Evolutionary conservation across 352 stramenopile species (phyloP).

Genomic region (Pythium myriotylum): DNA sequence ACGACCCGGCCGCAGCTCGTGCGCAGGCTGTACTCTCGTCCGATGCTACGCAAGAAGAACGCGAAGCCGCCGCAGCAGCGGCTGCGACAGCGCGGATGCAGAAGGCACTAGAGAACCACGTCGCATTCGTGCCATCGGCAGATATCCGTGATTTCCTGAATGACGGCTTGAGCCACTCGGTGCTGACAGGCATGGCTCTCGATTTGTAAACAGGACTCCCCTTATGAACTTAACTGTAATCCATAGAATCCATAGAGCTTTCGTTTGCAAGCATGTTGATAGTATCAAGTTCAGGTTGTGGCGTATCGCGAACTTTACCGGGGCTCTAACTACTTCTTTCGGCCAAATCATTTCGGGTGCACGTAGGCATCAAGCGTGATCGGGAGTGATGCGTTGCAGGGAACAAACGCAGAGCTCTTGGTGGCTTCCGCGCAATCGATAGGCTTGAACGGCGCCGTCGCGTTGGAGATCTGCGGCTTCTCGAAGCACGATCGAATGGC

Average conservation of each 20-base stretch:
- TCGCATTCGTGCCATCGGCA: slow-evolving; percentile 60
- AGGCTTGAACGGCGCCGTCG: slow-evolving; percentile 38
- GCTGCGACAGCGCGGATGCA: slow-evolving; percentile 50
- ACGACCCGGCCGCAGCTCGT: slow-evolving; percentile 17
- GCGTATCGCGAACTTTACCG: too few species aligned
- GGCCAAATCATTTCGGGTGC: neutral
- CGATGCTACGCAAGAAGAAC: slow-evolving; percentile 28
- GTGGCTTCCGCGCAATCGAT: slow-evolving; percentile 45
- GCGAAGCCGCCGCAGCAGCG: slow-evolving; percentile 27
- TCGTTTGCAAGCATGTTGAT: too few species aligned
- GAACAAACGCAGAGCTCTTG: slow-evolving; percentile 44
- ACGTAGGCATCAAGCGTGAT: slow-evolving; percentile 51
- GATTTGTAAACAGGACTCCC: slow-evolving; percentile 2
- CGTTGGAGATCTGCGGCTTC: slow-evolving; percentile 31
- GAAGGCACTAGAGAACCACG: slow-evolving; percentile 67
- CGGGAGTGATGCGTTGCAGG: slow-evolving; percentile 41
- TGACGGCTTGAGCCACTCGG: slow-evolving; percentile 29
- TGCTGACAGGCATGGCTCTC: slow-evolving; percentile 29
- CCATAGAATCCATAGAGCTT: too few species aligned
- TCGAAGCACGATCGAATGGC: slow-evolving; percentile 61
- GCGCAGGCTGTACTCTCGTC: slow-evolving; percentile 19
- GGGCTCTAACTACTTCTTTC: neutral
- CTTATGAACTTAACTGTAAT: neutral
- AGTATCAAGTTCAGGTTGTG: too few species aligned
- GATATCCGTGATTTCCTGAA: slow-evolving; percentile 57